Evolutionary conservation across 345 rosid genomes (phyloP).

Genomic region (Linum usitatissimum): DNA sequence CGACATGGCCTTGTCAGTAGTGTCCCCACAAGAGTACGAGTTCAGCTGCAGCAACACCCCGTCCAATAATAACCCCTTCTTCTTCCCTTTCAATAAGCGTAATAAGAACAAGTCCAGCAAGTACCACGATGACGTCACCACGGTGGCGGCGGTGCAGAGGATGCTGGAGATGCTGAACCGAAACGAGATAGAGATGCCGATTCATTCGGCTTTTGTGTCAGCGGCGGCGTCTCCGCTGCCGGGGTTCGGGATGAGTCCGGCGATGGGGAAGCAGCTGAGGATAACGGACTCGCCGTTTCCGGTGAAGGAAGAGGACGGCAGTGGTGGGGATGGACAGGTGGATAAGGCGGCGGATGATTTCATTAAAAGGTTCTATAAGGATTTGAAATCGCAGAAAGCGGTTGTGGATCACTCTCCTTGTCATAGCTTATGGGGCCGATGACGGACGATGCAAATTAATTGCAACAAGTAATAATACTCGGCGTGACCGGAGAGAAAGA

Average conservation of each 20-base stretch:
- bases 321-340: slow-evolving; percentile 31
- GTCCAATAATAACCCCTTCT: slow-evolving; percentile 5
- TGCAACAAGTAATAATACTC: too few species aligned
- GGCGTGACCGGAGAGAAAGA: too few species aligned
- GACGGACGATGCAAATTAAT: background rate
- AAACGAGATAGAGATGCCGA: slow-evolving; percentile 5
- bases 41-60: slow-evolving; percentile 98
- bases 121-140: slow-evolving; percentile 34
- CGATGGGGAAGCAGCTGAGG: slow-evolving; percentile 45
- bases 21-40: slow-evolving; percentile 68
- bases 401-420: slow-evolving; percentile 39
- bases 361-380: slow-evolving; percentile 61
- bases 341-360: slow-evolving; percentile 87
- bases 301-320: slow-evolving; percentile 38
- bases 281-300: slow-evolving; percentile 81
- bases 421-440: slow-evolving; percentile 37
- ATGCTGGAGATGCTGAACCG: slow-evolving; percentile 58
- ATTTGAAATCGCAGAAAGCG: slow-evolving; percentile 46
- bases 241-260: slow-evolving; percentile 54
- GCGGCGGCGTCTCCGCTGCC: slow-evolving; percentile 29
- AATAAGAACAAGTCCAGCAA: slow-evolving; percentile 21
- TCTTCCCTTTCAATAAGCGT: slow-evolving; percentile 27
- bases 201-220: background rate
- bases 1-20: slow-evolving; percentile 42
- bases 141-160: slow-evolving; percentile 49